Conservation (phyloP, 305 asterid genomes). For the Rubia tinctorum region DNA sequence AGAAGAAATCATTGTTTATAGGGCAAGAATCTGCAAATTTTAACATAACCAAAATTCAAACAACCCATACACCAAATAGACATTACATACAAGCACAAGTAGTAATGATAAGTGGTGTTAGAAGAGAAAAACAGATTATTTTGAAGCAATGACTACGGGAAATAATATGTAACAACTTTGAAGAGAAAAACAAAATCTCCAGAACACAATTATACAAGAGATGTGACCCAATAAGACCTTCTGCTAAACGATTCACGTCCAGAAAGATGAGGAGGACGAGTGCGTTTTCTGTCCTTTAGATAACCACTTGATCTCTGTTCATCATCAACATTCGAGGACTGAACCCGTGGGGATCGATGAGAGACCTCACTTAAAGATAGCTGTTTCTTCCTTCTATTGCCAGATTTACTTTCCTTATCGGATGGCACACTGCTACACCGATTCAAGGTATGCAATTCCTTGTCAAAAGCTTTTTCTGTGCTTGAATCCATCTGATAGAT, state of each 20-base stretch:
- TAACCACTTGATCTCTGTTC: conserved; percentile 30
- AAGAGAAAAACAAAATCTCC: conserved; percentile 5
- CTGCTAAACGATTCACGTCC: conserved; percentile 25
- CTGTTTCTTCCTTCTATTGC: conserved; percentile 30
- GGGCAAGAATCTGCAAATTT: neutral
- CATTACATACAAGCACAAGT: neutral
- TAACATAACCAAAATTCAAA: neutral
- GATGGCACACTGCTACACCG: conserved; percentile 27
- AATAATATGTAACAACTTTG: conserved; percentile 11
- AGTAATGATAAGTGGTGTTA: neutral
- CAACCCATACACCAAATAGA: neutral
- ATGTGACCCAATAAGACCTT: conserved; percentile 33
- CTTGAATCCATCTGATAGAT: conserved; percentile 36
- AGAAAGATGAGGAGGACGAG: conserved; percentile 32
- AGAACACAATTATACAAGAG: conserved; percentile 9
- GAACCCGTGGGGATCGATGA: conserved; percentile 43
- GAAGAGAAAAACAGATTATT: neutral
- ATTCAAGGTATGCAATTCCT: conserved; percentile 44
- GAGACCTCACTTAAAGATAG: conserved; percentile 43
- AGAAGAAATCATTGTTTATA: neutral
- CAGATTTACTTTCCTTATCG: conserved; percentile 24
- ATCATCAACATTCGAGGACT: conserved; percentile 33
- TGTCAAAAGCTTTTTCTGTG: conserved; percentile 32
- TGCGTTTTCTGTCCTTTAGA: conserved; percentile 29
- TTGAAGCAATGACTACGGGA: neutral